Base-by-base conservation (phyloP, 306 rosid species). In the Purshia tridentata region DNA sequence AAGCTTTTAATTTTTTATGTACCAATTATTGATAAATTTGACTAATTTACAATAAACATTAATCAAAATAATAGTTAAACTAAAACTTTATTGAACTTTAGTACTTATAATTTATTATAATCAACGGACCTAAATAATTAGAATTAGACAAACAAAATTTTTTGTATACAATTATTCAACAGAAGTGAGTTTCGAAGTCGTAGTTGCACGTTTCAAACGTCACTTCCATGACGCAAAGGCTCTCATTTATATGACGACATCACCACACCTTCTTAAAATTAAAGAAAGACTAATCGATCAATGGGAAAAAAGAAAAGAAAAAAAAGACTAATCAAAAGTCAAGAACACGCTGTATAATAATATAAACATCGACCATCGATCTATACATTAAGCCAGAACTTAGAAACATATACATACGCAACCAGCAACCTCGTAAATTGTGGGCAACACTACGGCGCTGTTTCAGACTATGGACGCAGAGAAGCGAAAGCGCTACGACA, bases 401-500 rank as follows among this genome's bases (percentile, higher is more conserved):
- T 14, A 56, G 35, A 14, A 56, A 4, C 16, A 56, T 59, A 6
- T 0, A 13, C 10, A 12, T 9, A 16, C 8, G 51, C 39, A 65
- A n/a, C 29, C 55, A 16, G 10, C 46, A 51, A 23, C 23, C 41
- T 19, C 12, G 16, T 50, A 8, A n/a, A 1, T 16, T 37, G 39
- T 35, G 6, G 16, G 1, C 42, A 45, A 9, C 57, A 15, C 0
- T 3, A 0, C 29, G 3, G 40, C 70, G 70, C 50, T 61, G 19
- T 50, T 53, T 62, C 62, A 41, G 15, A 18, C 20, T 9, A 72
- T 73, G 87, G 82, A 65, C 2, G 49, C 46, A 9, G 81, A 69
- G 11, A 86, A 83, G 71, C 77, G 87, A 50, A 86, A 81, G 65
- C 78, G 78, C 10, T 65, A 47, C 4, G 61, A 58, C 2, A 56